A percentile compares a stretch with the other conserved stretches of the same genome.
These are phyloP conservation scores for Trichoderma koningii DNA, from an alignment of 2,329 filamentous ascomycete genomes.

Conservation along the genomic window DNA sequence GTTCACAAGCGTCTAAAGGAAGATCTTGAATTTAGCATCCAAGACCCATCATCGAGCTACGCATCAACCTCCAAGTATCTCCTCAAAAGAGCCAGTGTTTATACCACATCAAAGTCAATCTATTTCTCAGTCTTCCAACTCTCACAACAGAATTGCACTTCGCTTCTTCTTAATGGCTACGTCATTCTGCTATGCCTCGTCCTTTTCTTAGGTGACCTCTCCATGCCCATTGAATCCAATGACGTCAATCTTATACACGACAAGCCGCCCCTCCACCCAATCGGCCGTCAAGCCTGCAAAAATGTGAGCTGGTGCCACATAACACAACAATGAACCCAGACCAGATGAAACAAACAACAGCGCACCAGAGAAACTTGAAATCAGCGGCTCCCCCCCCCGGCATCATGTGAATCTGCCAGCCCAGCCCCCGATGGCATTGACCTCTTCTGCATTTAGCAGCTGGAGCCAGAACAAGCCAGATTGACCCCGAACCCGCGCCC, in stretches of 20 bases:
- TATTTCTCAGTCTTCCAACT: no score
- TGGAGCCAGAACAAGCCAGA: not conserved
- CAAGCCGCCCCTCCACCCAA: conserved; percentile 2
- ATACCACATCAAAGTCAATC: no score
- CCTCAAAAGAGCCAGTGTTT: no score
- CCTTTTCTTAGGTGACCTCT: conserved; percentile 2
- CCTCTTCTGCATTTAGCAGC: not conserved
- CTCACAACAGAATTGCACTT: not conserved
- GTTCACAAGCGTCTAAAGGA: no score
- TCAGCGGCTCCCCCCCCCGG: not conserved
- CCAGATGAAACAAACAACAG: no score
- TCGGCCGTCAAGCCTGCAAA: not conserved
- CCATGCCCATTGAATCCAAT: not conserved
- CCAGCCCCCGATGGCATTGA: not conserved
- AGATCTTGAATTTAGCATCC: no score
- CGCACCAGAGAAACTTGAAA: not conserved
- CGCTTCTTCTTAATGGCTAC: not conserved
- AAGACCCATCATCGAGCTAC: not conserved
- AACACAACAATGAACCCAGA: not conserved
- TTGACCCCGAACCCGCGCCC: conserved; percentile 3
- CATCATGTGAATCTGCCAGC: not conserved
- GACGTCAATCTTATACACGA: conserved; percentile 6
- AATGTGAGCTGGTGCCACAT: not conserved
- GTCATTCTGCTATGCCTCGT: not conserved
- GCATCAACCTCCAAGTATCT: no score